These are phyloP conservation scores for Heliosperma pusillum DNA, from an alignment of 148 eudicot genomes.

Conservation along the genomic window DNA sequence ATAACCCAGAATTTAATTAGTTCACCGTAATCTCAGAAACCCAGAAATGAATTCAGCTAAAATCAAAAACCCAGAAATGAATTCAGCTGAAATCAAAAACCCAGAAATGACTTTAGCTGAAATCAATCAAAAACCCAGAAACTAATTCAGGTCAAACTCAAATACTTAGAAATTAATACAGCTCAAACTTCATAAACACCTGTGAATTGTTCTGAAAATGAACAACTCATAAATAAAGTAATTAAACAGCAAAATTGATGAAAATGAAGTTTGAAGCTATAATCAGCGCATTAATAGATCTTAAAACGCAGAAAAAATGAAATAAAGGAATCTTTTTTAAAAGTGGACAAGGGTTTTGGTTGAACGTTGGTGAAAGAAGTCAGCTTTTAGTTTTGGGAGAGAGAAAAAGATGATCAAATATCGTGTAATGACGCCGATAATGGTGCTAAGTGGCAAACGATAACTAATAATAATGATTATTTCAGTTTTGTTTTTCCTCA, in stretches of 20 bases:
- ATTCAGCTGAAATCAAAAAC: slow-evolving; percentile 9
- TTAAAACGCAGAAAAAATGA: neutral
- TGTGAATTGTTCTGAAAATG: neutral
- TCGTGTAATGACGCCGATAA: neutral
- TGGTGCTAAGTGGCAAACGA: slow-evolving; percentile 5
- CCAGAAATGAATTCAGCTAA: slow-evolving; percentile 3
- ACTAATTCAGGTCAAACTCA: slow-evolving; percentile 1
- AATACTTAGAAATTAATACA: neutral
- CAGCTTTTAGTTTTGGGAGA: slow-evolving; percentile 21
- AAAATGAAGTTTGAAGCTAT: neutral
- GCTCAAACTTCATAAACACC: slow-evolving; percentile 12
- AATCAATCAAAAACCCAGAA: slow-evolving; percentile 3
- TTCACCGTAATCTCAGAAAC: neutral
- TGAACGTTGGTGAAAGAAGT: slow-evolving; percentile 27
- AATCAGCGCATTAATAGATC: slow-evolving; percentile 3
- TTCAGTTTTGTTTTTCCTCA: neutral
- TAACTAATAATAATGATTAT: neutral
- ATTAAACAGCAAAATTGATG: neutral
- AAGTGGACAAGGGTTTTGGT: slow-evolving; percentile 15
- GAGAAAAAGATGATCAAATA: slow-evolving; percentile 1
- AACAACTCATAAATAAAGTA: neutral
- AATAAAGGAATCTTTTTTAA: neutral
- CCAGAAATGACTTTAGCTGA: slow-evolving; percentile 1
- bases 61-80: slow-evolving; percentile 16
- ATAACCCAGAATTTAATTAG: slow-evolving; percentile 8